phyloP scores from a whole-genome alignment of 2,329 filamentous ascomycete species.

The Alternaria rosae region DNA sequence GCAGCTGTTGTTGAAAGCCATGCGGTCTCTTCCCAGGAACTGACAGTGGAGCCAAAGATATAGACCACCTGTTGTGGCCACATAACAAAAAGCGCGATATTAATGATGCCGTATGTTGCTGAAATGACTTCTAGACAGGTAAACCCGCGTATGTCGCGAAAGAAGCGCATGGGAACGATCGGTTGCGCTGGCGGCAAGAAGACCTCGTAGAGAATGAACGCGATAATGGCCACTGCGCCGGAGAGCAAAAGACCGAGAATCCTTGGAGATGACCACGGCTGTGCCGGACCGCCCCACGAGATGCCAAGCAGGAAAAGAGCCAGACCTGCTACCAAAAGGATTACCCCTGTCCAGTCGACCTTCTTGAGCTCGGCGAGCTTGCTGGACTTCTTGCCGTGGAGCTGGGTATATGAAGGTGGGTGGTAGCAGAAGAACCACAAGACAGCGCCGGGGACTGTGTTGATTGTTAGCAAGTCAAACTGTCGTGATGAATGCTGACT shows the following conservation, averaged over 20 bases:
- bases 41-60: constrained; percentile 19
- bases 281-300: not conserved
- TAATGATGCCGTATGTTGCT: constrained; percentile 14
- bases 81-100: constrained; percentile 39
- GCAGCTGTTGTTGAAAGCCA: constrained; percentile 38
- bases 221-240: not conserved
- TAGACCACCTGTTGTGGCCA: constrained; percentile 37
- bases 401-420: not conserved
- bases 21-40: constrained; percentile 33
- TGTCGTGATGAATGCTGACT: not conserved
- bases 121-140: not conserved
- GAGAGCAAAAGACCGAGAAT: not conserved
- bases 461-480: not conserved
- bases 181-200: not conserved
- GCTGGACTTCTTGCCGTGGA: not conserved
- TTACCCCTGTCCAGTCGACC: not conserved
- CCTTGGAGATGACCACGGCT: not conserved
- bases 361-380: not conserved
- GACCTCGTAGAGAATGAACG: not conserved
- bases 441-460: not conserved
- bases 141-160: not conserved
- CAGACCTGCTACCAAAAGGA: not conserved
- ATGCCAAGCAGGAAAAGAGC: not conserved
- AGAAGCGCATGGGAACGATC: not conserved
- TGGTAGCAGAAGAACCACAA: not conserved